Base-by-base conservation (phyloP, 2,329 filamentous ascomycete species). In the Talaromyces rugulosus region DNA sequence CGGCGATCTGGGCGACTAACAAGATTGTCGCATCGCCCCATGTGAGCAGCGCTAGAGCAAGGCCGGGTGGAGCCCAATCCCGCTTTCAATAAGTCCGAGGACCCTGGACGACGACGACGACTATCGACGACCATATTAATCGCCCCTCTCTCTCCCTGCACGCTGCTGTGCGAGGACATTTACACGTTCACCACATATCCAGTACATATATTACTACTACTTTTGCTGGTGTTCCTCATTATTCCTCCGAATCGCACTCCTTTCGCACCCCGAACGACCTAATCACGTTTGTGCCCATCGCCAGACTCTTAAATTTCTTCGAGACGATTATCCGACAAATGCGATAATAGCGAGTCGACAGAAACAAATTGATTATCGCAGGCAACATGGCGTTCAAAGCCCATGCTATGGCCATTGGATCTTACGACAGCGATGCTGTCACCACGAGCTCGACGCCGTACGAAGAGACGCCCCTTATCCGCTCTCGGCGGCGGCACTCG, bases 401-500 rank as follows among this genome's bases (percentile, higher is more conserved):
- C 44, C 71, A 75, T 50, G 75, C 77, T 30, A 71, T 79, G 68
- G 74, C 77, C 3, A 69, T 78, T 59, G 73, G 77, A 64, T 71
- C 75, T 2, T 74, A 71, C 62, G 63, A 69, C 11, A 71, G 75
- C 23, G 56, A 60, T 31, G 54, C 66, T 53, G 66, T 69, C 14
- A 72, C 71, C 53, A 66, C 69, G 12, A 68, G 66, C 31, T 68
- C 69, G 31, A 73, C 67, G 14, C 75, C 70, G 18, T 64, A 64
- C 30, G 74, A 76, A 64, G 70, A 74, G 30, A 73, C 70, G 28
- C 62, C 67, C 33, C 64, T 78, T 16, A 64, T 78, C 33, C 74
- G 75, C 51, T 75, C 76, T 61, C 74, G 78, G 36, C 72, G 74
- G 56, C 71, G 78, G 66, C 78, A 80, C 64, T 81, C 78, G 6